Percentiles rank a stretch among this genome's conserved stretches.
phyloP scores from a whole-genome alignment of 2,329 filamentous ascomycete genomes.

The Epichloe aotearoae region DNA sequence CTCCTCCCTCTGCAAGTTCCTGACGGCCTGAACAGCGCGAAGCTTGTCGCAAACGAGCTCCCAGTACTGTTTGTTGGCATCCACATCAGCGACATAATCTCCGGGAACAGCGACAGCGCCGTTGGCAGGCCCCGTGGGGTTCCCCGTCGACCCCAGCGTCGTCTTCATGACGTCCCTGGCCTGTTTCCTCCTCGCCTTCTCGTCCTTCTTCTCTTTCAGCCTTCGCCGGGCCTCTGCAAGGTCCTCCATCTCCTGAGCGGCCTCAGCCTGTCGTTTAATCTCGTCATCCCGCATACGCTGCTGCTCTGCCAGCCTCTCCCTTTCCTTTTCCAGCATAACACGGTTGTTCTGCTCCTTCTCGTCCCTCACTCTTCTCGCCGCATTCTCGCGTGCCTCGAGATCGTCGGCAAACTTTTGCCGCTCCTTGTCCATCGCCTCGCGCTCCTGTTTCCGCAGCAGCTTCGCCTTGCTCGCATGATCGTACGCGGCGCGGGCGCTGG shows the following conservation, averaged over 20 bases:
- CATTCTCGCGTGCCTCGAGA: slow-evolving; percentile 63
- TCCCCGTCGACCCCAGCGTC: slow-evolving; percentile 8
- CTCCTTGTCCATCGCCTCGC: slow-evolving; percentile 60
- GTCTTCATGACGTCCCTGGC: slow-evolving; percentile 22
- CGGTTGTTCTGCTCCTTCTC: slow-evolving; percentile 25
- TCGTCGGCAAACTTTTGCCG: slow-evolving; percentile 73
- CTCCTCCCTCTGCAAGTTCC: slow-evolving; percentile 17
- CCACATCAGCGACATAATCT: slow-evolving; percentile 19
- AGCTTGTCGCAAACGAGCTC: slow-evolving; percentile 28
- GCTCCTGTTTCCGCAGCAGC: slow-evolving; percentile 54
- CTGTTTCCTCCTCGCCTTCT: slow-evolving; percentile 24
- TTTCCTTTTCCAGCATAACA: slow-evolving; percentile 24
- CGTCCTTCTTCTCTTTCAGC: slow-evolving; percentile 27
- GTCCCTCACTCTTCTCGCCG: slow-evolving; percentile 45
- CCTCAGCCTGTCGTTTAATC: slow-evolving; percentile 19
- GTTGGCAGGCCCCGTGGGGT: slow-evolving; percentile 17
- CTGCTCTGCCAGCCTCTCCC: slow-evolving; percentile 22
- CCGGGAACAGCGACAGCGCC: slow-evolving; percentile 23
- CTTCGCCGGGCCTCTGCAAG: slow-evolving; percentile 23
- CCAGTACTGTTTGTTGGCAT: slow-evolving; percentile 23
- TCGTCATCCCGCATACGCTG: slow-evolving; percentile 26
- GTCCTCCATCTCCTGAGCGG: slow-evolving; percentile 26
- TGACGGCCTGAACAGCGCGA: slow-evolving; percentile 23
- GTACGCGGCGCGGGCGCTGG: slow-evolving; percentile 60
- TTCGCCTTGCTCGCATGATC: slow-evolving; percentile 62